Evolutionary conservation across 768 basidiomycete species (phyloP).

Genomic region (Trametes gibbosa): DNA sequence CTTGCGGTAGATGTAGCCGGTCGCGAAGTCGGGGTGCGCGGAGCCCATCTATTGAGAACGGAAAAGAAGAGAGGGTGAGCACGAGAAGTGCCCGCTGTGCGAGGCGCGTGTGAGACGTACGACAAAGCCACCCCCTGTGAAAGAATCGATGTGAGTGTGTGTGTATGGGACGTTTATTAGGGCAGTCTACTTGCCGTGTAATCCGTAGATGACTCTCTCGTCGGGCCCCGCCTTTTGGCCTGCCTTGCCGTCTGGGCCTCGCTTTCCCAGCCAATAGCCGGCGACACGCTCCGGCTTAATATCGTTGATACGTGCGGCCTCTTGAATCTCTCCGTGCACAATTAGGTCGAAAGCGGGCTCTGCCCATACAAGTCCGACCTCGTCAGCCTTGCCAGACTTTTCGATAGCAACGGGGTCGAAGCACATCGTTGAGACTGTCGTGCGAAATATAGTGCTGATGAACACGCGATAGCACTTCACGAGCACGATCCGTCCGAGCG

Average conservation of each 20-base stretch:
- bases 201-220: conserved; percentile 34
- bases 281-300: conserved; percentile 22
- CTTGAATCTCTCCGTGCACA: conserved; percentile 28
- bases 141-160: neutral
- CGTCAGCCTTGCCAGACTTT: conserved; percentile 1
- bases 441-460: conserved; percentile 12
- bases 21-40: conserved; percentile 7
- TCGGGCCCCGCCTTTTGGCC: conserved; percentile 23
- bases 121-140: conserved; percentile 29
- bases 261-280: conserved; percentile 27
- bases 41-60: conserved; percentile 2
- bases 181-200: conserved; percentile 24
- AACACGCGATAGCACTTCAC: conserved; percentile 15
- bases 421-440: conserved; percentile 2
- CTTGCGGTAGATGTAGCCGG: conserved; percentile 16
- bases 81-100: too few relatives aligned
- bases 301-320: conserved; percentile 22
- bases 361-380: conserved; percentile 22
- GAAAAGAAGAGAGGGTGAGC: neutral
- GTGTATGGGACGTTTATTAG: too few relatives aligned
- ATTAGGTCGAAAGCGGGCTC: conserved; percentile 21
- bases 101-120: neutral
- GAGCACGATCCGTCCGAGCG: conserved; percentile 12
- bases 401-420: conserved; percentile 7
- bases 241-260: conserved; percentile 13